Conservation (phyloP, 1,284 basidiomycete species). For the Waitea zeae region DNA sequence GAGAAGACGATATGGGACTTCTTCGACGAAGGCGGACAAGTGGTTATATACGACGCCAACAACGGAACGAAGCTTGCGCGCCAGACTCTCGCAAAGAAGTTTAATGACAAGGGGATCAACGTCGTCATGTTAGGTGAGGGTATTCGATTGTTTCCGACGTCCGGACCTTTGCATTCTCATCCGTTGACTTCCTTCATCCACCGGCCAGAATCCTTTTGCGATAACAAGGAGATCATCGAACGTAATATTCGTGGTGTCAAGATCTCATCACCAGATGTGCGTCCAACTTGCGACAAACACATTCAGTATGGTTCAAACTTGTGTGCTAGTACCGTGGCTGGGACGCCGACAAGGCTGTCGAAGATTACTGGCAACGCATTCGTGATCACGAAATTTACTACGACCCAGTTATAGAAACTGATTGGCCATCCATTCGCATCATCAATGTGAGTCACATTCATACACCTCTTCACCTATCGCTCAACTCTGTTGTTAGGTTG, state of each 20-base stretch:
- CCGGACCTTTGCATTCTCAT: no score
- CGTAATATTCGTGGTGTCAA: conserved; percentile 94
- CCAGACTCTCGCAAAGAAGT: conserved; percentile 66
- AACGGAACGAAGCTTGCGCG: conserved; percentile 67
- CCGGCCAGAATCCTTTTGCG: conserved; percentile 71
- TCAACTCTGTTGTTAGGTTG: conserved; percentile 35
- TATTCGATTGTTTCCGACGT: background rate
- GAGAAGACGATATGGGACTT: conserved; percentile 83
- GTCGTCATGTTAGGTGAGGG: conserved; percentile 82
- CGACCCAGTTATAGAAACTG: conserved; percentile 72
- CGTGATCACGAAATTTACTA: conserved; percentile 77
- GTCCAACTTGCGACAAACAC: conserved; percentile 13
- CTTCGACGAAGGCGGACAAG: conserved; percentile 80
- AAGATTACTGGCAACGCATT: conserved; percentile 88
- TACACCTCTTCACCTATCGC: no score
- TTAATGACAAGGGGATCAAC: conserved; percentile 72
- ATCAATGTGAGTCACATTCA: conserved; percentile 57
- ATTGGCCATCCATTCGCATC: conserved; percentile 91
- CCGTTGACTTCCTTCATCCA: no score
- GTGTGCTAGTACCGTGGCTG: conserved; percentile 67
- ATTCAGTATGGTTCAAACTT: conserved; percentile 3
- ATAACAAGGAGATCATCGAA: conserved; percentile 85
- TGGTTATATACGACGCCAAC: conserved; percentile 99
- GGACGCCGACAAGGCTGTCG: conserved; percentile 82
- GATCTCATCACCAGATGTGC: conserved; percentile 90